A percentile compares a stretch with the other conserved stretches of the same genome.
phyloP scores from a whole-genome alignment of 2,329 filamentous ascomycete species.

The Aspergillus bombycis region DNA sequence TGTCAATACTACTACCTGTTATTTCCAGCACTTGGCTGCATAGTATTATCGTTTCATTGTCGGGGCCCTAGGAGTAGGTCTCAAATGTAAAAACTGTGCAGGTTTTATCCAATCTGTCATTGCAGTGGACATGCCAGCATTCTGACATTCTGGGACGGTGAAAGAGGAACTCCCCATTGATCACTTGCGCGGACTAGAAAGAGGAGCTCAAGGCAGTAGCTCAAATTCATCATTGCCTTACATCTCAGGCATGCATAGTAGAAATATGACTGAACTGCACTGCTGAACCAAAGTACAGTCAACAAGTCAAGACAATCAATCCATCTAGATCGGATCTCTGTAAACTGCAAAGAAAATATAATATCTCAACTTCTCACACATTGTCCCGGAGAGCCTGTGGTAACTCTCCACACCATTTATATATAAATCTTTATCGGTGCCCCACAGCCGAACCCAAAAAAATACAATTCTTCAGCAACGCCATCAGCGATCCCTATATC shows the following conservation, averaged over 20 bases:
- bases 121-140: background rate
- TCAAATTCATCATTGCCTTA: background rate
- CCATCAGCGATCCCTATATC: background rate
- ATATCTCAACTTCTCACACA: background rate
- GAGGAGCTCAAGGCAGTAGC: too few relatives aligned
- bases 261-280: background rate
- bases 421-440: background rate
- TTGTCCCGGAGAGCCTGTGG: background rate
- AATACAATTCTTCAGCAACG: background rate
- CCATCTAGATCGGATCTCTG: background rate
- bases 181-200: background rate
- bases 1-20: constrained; percentile 4
- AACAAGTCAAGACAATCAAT: background rate
- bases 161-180: background rate
- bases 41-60: background rate
- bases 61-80: background rate
- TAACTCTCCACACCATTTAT: background rate
- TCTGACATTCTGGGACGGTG: too few relatives aligned
- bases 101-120: background rate
- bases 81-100: background rate
- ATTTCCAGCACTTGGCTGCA: background rate
- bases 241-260: background rate
- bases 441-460: constrained; percentile 1
- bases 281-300: background rate
- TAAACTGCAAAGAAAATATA: background rate